Evolutionary conservation across 768 basidiomycete genomes (phyloP).

Genomic region (Lentinula boryana): DNA sequence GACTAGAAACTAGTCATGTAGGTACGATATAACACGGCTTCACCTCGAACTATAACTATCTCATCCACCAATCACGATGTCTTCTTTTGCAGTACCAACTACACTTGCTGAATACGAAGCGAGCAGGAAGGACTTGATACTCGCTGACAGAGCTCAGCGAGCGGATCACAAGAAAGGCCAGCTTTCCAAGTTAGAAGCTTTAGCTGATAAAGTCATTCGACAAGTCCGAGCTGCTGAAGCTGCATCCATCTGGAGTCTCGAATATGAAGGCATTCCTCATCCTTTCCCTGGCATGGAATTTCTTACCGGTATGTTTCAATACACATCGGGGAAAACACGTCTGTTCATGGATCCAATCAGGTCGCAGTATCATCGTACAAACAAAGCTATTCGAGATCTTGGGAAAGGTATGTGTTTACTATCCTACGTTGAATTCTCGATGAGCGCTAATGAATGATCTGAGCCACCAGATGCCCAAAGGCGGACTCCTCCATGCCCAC

Average conservation of each 20-base stretch:
- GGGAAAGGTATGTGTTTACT: constrained; percentile 36
- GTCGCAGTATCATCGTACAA: constrained; percentile 49
- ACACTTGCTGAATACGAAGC: constrained; percentile 8
- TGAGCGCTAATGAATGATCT: too few species aligned
- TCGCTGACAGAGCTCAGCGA: constrained; percentile 43
- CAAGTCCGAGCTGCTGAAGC: constrained; percentile 51
- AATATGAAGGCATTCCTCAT: constrained; percentile 48
- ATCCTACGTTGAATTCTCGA: not conserved
- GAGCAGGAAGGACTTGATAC: constrained; percentile 16
- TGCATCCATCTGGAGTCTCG: constrained; percentile 50
- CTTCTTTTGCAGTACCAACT: not conserved
- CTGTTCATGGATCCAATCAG: constrained; percentile 20
- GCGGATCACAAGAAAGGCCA: constrained; percentile 32
- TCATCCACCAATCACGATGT: not conserved
- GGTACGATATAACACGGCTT: too few species aligned
- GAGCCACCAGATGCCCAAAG: constrained; percentile 68
- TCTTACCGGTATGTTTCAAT: constrained; percentile 44
- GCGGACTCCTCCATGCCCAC: constrained; percentile 68
- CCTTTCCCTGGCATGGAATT: constrained; percentile 79
- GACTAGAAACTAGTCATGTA: not conserved
- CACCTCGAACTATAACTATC: not conserved
- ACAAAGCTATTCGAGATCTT: constrained; percentile 60
- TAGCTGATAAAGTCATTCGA: constrained; percentile 55
- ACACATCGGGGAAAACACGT: not conserved
- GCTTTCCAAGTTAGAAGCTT: constrained; percentile 31